Conservation (phyloP, 768 basidiomycete species). For the Lyophyllum decastes region DNA sequence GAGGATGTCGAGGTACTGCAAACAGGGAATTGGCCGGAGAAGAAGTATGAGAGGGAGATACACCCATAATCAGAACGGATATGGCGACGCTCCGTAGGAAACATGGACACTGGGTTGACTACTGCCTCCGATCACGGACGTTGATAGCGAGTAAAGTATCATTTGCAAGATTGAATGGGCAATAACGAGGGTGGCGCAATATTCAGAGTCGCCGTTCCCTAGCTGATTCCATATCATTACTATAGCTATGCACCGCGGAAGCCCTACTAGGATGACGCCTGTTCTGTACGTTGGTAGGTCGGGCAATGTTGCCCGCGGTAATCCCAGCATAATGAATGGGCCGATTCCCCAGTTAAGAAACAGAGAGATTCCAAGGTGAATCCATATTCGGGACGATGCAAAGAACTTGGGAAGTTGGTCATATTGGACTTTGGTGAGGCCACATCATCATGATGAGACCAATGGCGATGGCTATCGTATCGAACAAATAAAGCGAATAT, state of each 20-base stretch:
- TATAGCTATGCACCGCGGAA: conserved; percentile 74
- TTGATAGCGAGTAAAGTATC: conserved; percentile 78
- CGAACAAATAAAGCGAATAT: background rate
- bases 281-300: conserved; percentile 74
- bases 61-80: conserved; percentile 69
- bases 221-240: conserved; percentile 84
- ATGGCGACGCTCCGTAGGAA: conserved; percentile 61
- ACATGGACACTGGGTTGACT: conserved; percentile 41
- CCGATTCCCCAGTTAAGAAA: conserved; percentile 80
- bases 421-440: conserved; percentile 80
- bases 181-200: conserved; percentile 80
- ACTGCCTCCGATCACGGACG: conserved; percentile 57
- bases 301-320: conserved; percentile 85
- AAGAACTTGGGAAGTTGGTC: conserved; percentile 66
- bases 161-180: conserved; percentile 83
- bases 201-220: conserved; percentile 66
- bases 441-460: conserved; percentile 90
- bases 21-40: background rate
- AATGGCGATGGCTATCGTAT: conserved; percentile 65
- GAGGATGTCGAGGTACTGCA: conserved; percentile 84
- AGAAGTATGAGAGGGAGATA: background rate
- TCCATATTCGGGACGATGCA: conserved; percentile 54
- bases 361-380: conserved; percentile 68
- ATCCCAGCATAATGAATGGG: conserved; percentile 80
- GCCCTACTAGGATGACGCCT: conserved; percentile 82